A percentile compares a stretch with the other conserved stretches of the same genome.
Conservation (phyloP, 2,329 filamentous ascomycete species). For the Phialophora macrospora region DNA sequence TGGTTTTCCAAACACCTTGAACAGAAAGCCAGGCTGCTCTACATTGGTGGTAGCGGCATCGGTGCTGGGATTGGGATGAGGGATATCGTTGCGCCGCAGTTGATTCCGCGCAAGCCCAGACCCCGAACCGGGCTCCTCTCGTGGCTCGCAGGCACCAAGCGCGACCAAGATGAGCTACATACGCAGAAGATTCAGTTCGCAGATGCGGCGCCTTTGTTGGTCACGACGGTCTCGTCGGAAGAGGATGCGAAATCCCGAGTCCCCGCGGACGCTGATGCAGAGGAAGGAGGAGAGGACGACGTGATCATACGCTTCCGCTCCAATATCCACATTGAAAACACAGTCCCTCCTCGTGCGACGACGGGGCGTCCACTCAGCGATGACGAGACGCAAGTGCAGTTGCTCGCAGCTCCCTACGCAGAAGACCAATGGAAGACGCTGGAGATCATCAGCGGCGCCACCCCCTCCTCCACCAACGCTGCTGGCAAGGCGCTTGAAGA, state of each 20-base stretch:
- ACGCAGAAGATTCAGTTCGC: conserved; percentile 25
- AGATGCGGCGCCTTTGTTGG: conserved; percentile 20
- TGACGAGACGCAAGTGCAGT: background rate
- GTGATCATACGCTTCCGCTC: conserved; percentile 24
- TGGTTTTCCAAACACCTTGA: conserved; percentile 24
- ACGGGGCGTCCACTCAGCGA: no score
- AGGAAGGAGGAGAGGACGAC: conserved; percentile 4
- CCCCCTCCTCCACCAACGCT: background rate
- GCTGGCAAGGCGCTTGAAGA: background rate
- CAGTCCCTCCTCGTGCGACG: background rate
- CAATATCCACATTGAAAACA: conserved; percentile 24
- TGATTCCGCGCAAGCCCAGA: conserved; percentile 20
- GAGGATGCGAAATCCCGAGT: conserved; percentile 7
- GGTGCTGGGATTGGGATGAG: conserved; percentile 1
- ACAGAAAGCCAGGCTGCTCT: conserved; percentile 16
- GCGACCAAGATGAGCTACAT: conserved; percentile 14
- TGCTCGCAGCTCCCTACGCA: background rate
- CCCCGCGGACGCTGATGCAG: background rate
- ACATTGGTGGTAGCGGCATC: conserved; percentile 9
- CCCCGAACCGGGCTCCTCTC: conserved; percentile 1
- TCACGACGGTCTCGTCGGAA: conserved; percentile 22
- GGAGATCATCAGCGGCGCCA: background rate
- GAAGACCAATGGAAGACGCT: conserved; percentile 14
- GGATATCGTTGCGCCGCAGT: conserved; percentile 11
- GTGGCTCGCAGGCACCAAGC: conserved; percentile 2